phyloP scores from a whole-genome alignment of 352 stramenopile genomes.

The Lagenidium giganteum region DNA sequence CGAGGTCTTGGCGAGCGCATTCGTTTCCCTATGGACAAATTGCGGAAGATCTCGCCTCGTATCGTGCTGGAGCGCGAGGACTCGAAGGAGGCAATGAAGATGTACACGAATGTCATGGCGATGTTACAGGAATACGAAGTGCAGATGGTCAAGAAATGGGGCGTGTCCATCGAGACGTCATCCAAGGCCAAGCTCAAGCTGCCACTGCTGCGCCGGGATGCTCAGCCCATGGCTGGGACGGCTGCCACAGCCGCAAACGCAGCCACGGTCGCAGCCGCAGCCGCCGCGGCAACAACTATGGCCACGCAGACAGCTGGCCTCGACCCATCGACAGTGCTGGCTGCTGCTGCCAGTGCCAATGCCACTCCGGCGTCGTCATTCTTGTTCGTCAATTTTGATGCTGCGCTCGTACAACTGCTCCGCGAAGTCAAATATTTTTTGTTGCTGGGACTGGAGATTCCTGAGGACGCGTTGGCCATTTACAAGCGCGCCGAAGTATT shows the following conservation, averaged over 20 bases:
- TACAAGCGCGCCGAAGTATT: conserved; percentile 92
- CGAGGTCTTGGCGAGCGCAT: conserved; percentile 83
- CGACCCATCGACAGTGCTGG: too few species aligned
- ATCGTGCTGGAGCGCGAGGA: conserved; percentile 87
- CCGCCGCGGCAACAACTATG: not conserved
- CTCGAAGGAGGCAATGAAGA: conserved; percentile 85
- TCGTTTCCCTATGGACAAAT: conserved; percentile 84
- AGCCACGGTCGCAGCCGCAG: not conserved
- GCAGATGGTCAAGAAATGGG: conserved; percentile 81
- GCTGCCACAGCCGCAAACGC: not conserved
- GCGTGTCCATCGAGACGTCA: conserved; percentile 70
- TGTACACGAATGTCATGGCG: conserved; percentile 86
- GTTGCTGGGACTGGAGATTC: conserved; percentile 85
- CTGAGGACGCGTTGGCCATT: conserved; percentile 86
- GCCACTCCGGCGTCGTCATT: too few species aligned
- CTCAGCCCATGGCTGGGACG: too few species aligned
- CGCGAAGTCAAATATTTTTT: conserved; percentile 94
- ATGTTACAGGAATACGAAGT: conserved; percentile 80
- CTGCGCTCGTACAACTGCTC: conserved; percentile 86
- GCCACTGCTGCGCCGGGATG: conserved; percentile 67
- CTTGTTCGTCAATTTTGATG: conserved; percentile 90
- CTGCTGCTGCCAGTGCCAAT: too few species aligned
- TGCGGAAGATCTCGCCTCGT: conserved; percentile 69
- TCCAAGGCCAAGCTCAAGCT: conserved; percentile 86
- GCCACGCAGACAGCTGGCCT: too few species aligned